phyloP scores from a whole-genome alignment of 495 filamentous ascomycete genomes.

The Astrocystis sublimbata region DNA sequence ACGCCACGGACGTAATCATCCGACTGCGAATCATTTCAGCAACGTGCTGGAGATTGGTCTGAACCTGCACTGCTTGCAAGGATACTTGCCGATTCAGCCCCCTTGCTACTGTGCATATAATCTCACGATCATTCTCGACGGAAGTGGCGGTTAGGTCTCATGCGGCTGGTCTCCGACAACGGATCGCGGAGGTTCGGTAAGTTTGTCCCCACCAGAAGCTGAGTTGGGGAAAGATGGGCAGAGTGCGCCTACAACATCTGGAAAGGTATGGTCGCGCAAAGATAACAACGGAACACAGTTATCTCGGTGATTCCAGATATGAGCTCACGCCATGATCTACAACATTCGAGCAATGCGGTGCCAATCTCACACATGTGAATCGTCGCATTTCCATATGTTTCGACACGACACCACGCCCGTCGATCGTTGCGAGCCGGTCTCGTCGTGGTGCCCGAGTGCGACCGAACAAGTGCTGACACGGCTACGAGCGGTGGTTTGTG shows the following conservation, averaged over 20 bases:
- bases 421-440: not conserved
- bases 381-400: too few species aligned
- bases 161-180: too few species aligned
- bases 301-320: too few species aligned
- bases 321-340: too few species aligned
- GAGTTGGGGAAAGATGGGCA: not conserved
- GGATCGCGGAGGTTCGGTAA: constrained; percentile 2
- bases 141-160: too few species aligned
- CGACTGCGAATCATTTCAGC: not conserved
- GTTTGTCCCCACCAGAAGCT: not conserved
- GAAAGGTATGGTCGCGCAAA: not conserved
- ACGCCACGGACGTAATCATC: not conserved
- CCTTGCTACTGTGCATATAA: too few species aligned
- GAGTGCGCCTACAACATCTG: not conserved
- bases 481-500: not conserved
- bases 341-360: not conserved
- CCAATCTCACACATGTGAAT: not conserved
- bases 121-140: too few species aligned
- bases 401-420: not conserved
- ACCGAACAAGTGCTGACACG: too few species aligned
- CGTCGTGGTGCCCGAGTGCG: not conserved
- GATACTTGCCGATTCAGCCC: too few species aligned
- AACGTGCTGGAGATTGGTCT: not conserved
- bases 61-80: not conserved
- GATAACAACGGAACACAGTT: too few species aligned